Evolutionary conservation across 768 basidiomycete species (phyloP), one percentile per base, ranked within the genome.

Genomic region (Phallus indusiatus): DNA sequence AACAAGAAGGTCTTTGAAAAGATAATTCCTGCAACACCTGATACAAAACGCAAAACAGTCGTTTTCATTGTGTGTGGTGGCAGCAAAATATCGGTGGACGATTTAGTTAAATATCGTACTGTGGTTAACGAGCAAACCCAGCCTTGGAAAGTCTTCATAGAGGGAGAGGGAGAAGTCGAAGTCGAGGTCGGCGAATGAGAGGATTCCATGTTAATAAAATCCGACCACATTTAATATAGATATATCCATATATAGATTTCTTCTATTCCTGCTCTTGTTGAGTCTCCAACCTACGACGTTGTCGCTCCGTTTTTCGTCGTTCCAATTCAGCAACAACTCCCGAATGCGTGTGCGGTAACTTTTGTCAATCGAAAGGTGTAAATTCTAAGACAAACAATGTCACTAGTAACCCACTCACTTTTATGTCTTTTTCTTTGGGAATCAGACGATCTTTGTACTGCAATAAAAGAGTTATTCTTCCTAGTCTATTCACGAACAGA

Each of bases 21-120:
- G 48, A 61, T 85, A 20, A 72, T 83, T 2, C 75, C 77, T n/a
- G 64, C 63, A 35, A 70, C 63, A 47, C 36, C 60, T 22, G 59
- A 67, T 22, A 67, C 66, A 59, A 66, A 36, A 61, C 55, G 16
- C 69, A 64, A 51, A 70, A 72, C 69, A 0, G 74, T 83, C n/a
- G 81, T 87, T 1, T 86, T 86, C 67, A 74, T 88, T 51, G 81
- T 85, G 7, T 86, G 86, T 61, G 82, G 84, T 8, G 88, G 89
- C 0, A 83, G 84, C 70, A 89, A 88, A 64, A 74, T 83, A 28
- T 81, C 83, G 5, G 63, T 80, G 18, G 69, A 74, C 6, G 85
- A 85, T 2, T 68, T 82, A 53, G 67, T 48, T 22, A 77, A 78
- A 56, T 89, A 83, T 63, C 69, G 64, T 58, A 64, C 2, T 14